A percentile compares a stretch with the other conserved stretches of the same genome.
These are phyloP conservation scores for Sphenostylis stenocarpa DNA, from an alignment of 306 rosid genomes.

Conservation along the genomic window DNA sequence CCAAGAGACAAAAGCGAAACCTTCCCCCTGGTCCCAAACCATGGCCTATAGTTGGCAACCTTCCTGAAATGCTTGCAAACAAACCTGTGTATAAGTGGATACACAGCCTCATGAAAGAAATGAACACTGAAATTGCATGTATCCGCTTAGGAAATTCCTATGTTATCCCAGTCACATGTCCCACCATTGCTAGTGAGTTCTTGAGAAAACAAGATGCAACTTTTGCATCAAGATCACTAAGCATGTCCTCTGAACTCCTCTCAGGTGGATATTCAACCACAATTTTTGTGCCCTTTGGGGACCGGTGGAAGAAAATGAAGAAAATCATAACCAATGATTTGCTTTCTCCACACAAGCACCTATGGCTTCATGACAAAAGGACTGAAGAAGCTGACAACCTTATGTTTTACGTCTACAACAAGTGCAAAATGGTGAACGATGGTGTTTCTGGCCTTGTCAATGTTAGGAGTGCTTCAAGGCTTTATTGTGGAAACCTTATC, in stretches of 20 bases:
- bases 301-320: conserved; percentile 45
- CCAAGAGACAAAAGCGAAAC: not conserved
- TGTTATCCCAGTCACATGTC: conserved; percentile 38
- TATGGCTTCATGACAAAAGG: conserved; percentile 41
- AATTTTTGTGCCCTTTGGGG: conserved; percentile 22
- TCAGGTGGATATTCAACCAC: conserved; percentile 10
- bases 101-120: conserved; percentile 34
- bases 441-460: conserved; percentile 17
- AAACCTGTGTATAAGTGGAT: conserved; percentile 39
- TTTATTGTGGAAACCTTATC: conserved; percentile 34
- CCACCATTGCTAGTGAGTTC: conserved; percentile 38
- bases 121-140: conserved; percentile 49
- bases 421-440: not conserved
- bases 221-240: conserved; percentile 46
- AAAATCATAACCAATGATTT: conserved; percentile 14
- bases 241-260: conserved; percentile 2
- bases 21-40: conserved; percentile 48
- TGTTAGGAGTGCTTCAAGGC: conserved; percentile 25
- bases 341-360: conserved; percentile 9
- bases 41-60: conserved; percentile 46
- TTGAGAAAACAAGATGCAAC: conserved; percentile 43
- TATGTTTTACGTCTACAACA: conserved; percentile 31
- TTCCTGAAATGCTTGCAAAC: conserved; percentile 43
- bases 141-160: conserved; percentile 44
- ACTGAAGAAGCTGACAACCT: conserved; percentile 44